Evolutionary conservation across 495 filamentous ascomycete species (phyloP).

Genomic region (Hyaloscypha hepaticicola): DNA sequence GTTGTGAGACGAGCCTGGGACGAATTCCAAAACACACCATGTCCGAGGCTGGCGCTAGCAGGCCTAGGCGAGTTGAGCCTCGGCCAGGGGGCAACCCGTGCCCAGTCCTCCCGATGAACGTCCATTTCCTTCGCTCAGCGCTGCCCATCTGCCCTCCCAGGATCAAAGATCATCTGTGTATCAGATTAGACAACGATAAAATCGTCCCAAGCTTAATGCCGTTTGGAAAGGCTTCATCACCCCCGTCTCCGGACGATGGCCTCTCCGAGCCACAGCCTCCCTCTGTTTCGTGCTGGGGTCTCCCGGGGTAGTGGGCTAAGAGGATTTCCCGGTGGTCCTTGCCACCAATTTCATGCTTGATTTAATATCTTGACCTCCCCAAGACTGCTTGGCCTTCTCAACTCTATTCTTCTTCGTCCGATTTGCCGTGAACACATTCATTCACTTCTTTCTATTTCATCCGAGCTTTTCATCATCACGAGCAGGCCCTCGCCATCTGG

Average conservation of each 20-base stretch:
- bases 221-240: conserved; percentile 18
- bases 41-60: conserved; percentile 14
- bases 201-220: conserved; percentile 22
- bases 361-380: conserved; percentile 46
- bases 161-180: conserved; percentile 4
- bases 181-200: conserved; percentile 15
- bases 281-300: conserved; percentile 48
- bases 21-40: conserved; percentile 25
- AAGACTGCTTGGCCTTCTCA: conserved; percentile 33
- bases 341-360: conserved; percentile 49
- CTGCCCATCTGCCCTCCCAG: not conserved
- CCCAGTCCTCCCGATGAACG: conserved; percentile 2
- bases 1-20: conserved; percentile 33
- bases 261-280: conserved; percentile 37
- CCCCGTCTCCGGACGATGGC: conserved; percentile 20
- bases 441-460: conserved; percentile 37
- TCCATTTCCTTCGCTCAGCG: not conserved
- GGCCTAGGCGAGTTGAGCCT: not conserved
- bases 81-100: conserved; percentile 19
- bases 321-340: conserved; percentile 29
- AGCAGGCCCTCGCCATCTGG: conserved; percentile 55
- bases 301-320: conserved; percentile 38
- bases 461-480: conserved; percentile 45
- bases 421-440: conserved; percentile 32
- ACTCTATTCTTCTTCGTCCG: conserved; percentile 39